Base-by-base conservation (phyloP, 2,329 filamentous ascomycete genomes). In the Pochonia chlamydosporia region DNA sequence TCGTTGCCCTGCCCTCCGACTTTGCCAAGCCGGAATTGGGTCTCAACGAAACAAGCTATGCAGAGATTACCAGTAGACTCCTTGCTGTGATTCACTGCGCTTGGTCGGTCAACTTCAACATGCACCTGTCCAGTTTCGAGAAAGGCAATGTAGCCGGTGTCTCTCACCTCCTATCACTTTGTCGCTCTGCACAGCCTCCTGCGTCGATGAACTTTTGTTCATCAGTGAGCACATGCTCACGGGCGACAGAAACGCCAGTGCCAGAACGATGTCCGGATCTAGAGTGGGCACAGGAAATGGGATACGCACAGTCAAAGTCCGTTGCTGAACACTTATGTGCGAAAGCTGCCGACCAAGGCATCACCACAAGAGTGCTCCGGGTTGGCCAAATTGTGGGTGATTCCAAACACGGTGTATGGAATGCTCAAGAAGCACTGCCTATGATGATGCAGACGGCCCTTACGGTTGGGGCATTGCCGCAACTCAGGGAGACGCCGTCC, bases 101-200 rank as follows among this genome's bases (percentile, higher is more conserved):
- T 0, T 79, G 76, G 76, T 63, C 73, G 1, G 76, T 80, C 24
- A 79, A 80, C 57, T 81, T 81, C 64, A 79, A 77, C 56, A 67
- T 79, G 52, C 63, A 64, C 1, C 64, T 80, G 1, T 61, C 64
- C 2, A 74, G 67, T 44, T 79, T 80, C 51, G 76, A 45, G 35
- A 20, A 76, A 43, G 61, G 71, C 52, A 67, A 72, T 53, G 68
- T 79, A 41, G 63, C 60, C 6, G 74, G 72, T 2, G 63, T 72
- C 10, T 56, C 59, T 11, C 69, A 75, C 50, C 67, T 79, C 7
- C 62, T 76, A 42, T 56, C 55, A 3, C 55, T 78, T 1, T 73
- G 67, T 47, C 58, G 49, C 26, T 46, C 50, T 4, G 47, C 57
- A 2, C 16, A 35, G 1, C 24, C 50, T 2, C 35, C 43, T 2